Base-by-base conservation (phyloP, 495 filamentous ascomycete species). In the Penicillium canariense region DNA sequence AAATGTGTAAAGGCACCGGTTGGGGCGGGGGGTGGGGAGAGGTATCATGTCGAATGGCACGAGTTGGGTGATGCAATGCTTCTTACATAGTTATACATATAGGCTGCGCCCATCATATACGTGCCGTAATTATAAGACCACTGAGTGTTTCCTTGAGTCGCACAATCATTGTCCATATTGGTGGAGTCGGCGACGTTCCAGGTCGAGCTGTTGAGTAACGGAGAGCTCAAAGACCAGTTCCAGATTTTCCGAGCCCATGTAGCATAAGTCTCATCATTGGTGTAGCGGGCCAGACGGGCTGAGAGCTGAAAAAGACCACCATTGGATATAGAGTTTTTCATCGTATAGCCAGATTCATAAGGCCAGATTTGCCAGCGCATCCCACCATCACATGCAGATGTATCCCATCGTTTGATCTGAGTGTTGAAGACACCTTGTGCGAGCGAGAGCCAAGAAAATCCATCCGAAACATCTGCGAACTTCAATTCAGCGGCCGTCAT, bases 371-470 rank as follows among this genome's bases (percentile, higher is more conserved):
- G 81, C 81, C 81, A 84, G 22, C 72, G 72, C 54, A 84, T 59
- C 11, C 81, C 81, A 39, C 81, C 81, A 9, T 63, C 63, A 50
- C 81, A 84, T 3, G 69, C 66, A 1, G 52, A 49, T 0, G 59
- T 69, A 55, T 84, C 77, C 81, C 81, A 84, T 47, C 78, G 75
- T 7, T 61, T 54, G n/a, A 72, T 79, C 62, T 89, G 87, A 4
- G 82, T 81, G 60, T 91, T 89, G 76, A 88, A 90, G 12, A 89
- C 88, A 48, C 82, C 86, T 72, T 92, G 87, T 3, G 87, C 89
- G 1, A 93, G 78, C 3, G 84, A 82, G 25, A 89, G 75, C 87
- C 85, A 91, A 51, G 84, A 84, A 22, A 81, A 85, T 57, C 83
- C 61, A 53, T 78, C 70, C 2, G 56, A 48, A 11, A 61, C 61